Conservation (phyloP, 768 basidiomycete genomes). For the Phaeotremella skinneri region DNA sequence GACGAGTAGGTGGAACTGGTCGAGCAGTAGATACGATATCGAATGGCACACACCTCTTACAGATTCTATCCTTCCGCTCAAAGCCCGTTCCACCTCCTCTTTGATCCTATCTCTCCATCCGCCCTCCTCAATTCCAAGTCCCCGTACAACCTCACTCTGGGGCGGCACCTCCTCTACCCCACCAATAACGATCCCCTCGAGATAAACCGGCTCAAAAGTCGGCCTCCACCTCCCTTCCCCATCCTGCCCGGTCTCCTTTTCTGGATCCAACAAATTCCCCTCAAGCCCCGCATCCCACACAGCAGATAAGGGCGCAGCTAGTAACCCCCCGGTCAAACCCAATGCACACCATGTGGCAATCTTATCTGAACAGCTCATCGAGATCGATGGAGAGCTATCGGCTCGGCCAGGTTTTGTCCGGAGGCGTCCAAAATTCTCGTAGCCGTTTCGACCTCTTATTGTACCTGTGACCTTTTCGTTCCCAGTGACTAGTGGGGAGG, state of each 20-base stretch:
- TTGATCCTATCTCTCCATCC: constrained; percentile 52
- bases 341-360: constrained; percentile 80
- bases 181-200: constrained; percentile 67
- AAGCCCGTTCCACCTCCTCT: constrained; percentile 68
- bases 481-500: neutral
- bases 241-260: too few species aligned
- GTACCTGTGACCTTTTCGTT: neutral
- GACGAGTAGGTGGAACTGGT: neutral
- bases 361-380: constrained; percentile 94
- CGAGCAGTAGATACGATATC: neutral
- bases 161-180: constrained; percentile 59
- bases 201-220: constrained; percentile 61
- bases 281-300: neutral
- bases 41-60: constrained; percentile 26
- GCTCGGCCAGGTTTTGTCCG: constrained; percentile 93
- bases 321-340: constrained; percentile 81
- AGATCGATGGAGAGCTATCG: constrained; percentile 76
- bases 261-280: constrained; percentile 56
- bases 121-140: neutral
- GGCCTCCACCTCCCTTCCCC: neutral
- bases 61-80: constrained; percentile 60
- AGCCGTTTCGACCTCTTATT: constrained; percentile 72
- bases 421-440: constrained; percentile 68
- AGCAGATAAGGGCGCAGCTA: constrained; percentile 20
- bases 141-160: neutral